These are phyloP conservation scores for Lipomyces yarrowii DNA, from an alignment of 1,139 yeast genomes.

Conservation along the genomic window DNA sequence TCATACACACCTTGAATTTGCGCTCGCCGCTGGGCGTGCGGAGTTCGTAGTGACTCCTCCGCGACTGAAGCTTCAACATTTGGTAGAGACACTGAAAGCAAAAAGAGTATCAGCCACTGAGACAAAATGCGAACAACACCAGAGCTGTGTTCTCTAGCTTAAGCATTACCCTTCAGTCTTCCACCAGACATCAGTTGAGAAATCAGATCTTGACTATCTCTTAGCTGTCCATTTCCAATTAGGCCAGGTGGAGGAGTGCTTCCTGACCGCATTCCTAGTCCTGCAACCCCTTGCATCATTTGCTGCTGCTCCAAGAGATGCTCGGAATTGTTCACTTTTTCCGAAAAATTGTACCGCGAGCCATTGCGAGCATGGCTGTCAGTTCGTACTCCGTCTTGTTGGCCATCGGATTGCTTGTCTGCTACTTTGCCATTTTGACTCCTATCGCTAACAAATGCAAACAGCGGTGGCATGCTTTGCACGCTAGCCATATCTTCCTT, in stretches of 20 bases:
- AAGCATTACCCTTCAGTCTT: slow-evolving; percentile 21
- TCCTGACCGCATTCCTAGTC: slow-evolving; percentile 4
- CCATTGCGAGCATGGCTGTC: slow-evolving; percentile 13
- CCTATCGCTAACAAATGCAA: slow-evolving; percentile 46
- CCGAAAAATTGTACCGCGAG: slow-evolving; percentile 21
- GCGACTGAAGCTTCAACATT: slow-evolving; percentile 5
- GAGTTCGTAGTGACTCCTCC: slow-evolving; percentile 9
- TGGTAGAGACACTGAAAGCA: slow-evolving; percentile 8
- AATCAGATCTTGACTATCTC: slow-evolving; percentile 22
- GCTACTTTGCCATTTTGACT: slow-evolving; percentile 35
- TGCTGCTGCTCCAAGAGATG: slow-evolving; percentile 29
- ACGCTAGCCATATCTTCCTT: slow-evolving; percentile 42
- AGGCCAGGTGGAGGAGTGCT: slow-evolving; percentile 37
- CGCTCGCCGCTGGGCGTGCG: slow-evolving; percentile 2
- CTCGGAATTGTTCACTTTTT: slow-evolving; percentile 18
- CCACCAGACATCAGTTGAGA: slow-evolving; percentile 20
- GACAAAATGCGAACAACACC: not conserved
- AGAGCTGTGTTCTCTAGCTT: not conserved
- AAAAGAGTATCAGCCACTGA: not conserved
- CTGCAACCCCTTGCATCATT: slow-evolving; percentile 24
- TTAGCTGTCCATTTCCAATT: slow-evolving; percentile 23
- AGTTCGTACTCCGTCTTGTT: not conserved
- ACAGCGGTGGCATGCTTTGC: slow-evolving; percentile 46
- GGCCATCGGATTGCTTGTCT: slow-evolving; percentile 8
- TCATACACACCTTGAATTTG: slow-evolving; percentile 23